Conservation (phyloP, 495 filamentous ascomycete species). For the Jackrogersella minutella region DNA sequence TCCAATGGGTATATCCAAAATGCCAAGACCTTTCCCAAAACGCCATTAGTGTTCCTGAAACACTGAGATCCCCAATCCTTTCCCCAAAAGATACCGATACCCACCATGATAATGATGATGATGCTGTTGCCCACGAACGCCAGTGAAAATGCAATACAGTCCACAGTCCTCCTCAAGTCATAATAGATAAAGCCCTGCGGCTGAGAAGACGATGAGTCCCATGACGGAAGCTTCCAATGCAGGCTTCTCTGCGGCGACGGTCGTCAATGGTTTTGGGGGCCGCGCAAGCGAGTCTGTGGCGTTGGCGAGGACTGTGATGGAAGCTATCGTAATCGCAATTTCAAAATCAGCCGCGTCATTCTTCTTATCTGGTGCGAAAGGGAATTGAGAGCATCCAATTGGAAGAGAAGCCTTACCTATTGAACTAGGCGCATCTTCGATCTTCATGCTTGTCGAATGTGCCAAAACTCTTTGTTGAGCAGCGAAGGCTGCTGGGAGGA, state of each 20-base stretch:
- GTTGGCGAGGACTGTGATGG: conserved; percentile 32
- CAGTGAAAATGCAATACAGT: conserved; percentile 29
- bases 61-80: conserved; percentile 9
- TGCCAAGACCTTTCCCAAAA: conserved; percentile 19
- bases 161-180: conserved; percentile 21
- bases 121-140: conserved; percentile 27
- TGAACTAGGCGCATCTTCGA: conserved; percentile 29
- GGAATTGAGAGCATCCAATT: not conserved
- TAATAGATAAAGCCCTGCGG: conserved; percentile 40
- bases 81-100: too few relatives aligned
- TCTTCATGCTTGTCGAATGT: conserved; percentile 27
- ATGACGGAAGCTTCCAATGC: conserved; percentile 44
- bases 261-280: conserved; percentile 21
- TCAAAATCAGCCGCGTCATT: conserved; percentile 11
- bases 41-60: conserved; percentile 13
- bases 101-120: not conserved
- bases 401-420: too few relatives aligned
- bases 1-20: conserved; percentile 29
- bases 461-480: conserved; percentile 22
- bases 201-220: conserved; percentile 45
- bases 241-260: conserved; percentile 33
- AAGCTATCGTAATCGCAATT: conserved; percentile 10
- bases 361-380: not conserved
- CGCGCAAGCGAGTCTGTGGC: conserved; percentile 29
- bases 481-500: conserved; percentile 9